These are phyloP conservation scores for Plectosphaerella cucumerina DNA, from an alignment of 2,329 filamentous ascomycete genomes.

Conservation along the genomic window DNA sequence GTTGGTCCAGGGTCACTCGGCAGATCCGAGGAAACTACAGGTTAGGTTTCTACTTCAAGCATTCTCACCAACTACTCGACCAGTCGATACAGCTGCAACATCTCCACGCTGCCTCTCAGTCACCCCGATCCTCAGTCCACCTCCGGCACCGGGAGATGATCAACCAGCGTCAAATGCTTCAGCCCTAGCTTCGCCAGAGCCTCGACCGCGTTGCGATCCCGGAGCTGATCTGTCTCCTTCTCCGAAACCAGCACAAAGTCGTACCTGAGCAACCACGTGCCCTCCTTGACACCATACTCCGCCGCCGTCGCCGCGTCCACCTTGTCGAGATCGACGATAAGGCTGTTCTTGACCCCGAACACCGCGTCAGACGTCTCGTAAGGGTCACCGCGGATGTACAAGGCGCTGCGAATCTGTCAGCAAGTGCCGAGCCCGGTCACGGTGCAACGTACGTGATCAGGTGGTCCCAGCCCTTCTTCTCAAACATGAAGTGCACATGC, in stretches of 20 bases:
- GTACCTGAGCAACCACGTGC: slow-evolving; percentile 60
- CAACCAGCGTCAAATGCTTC: slow-evolving; percentile 63
- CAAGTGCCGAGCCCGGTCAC: neutral
- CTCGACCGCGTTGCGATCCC: slow-evolving; percentile 59
- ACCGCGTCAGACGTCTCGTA: slow-evolving; percentile 83
- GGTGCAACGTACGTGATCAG: slow-evolving; percentile 67
- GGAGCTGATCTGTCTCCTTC: slow-evolving; percentile 61
- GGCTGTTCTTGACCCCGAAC: slow-evolving; percentile 79
- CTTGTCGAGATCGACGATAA: slow-evolving; percentile 61
- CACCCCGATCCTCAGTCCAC: slow-evolving; percentile 26
- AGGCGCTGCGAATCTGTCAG: slow-evolving; percentile 44
- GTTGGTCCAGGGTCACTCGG: no score
- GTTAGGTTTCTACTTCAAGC: no score
- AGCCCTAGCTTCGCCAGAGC: slow-evolving; percentile 64
- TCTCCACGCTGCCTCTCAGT: neutral
- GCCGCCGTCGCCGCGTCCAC: slow-evolving; percentile 48
- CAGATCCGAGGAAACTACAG: no score
- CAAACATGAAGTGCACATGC: slow-evolving; percentile 88
- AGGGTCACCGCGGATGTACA: slow-evolving; percentile 73
- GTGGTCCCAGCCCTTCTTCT: slow-evolving; percentile 72
- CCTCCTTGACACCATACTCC: slow-evolving; percentile 61
- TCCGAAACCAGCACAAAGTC: slow-evolving; percentile 76
- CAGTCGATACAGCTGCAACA: no score
- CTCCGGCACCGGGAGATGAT: slow-evolving; percentile 74
- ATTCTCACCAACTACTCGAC: no score